These are phyloP conservation scores for Puya raimondii DNA, from an alignment of 176 grass and related monocot species.

Conservation along the genomic window DNA sequence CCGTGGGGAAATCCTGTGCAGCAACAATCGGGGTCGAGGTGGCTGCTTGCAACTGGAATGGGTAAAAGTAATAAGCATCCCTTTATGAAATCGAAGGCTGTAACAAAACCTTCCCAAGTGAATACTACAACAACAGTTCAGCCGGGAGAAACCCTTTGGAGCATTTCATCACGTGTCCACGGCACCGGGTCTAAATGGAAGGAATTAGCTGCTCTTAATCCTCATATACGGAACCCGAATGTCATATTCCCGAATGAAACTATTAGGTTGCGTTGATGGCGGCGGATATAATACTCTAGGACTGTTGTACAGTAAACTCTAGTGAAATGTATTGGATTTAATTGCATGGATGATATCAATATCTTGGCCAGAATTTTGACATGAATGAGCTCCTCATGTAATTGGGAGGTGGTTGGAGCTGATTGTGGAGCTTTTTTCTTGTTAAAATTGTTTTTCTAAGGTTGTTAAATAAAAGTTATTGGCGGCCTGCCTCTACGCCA, in stretches of 20 bases:
- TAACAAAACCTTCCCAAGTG: conserved; percentile 24
- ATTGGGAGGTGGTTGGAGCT: not conserved
- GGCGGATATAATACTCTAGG: not conserved
- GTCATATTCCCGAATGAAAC: conserved; percentile 63
- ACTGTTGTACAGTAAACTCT: not conserved
- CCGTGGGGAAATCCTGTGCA: conserved; percentile 74
- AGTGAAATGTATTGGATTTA: not conserved
- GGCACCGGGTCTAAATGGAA: conserved; percentile 56
- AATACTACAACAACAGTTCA: conserved; percentile 22
- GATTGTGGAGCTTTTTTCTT: not conserved
- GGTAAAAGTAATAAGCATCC: conserved; percentile 82
- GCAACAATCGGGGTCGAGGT: conserved; percentile 86
- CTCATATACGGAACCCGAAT: conserved; percentile 70
- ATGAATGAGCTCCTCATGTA: not conserved
- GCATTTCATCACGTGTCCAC: conserved; percentile 74
- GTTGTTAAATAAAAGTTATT: not conserved
- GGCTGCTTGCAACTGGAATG: conserved; percentile 94
- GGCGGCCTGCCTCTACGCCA: not conserved
- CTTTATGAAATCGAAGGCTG: conserved; percentile 70
- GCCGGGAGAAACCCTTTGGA: conserved; percentile 79
- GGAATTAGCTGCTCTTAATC: conserved; percentile 32
- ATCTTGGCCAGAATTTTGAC: not conserved
- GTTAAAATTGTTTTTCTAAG: not conserved
- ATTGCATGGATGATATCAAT: not conserved
- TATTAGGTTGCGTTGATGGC: conserved; percentile 38